phyloP scores from a whole-genome alignment of 139 green algal genomes.

The Coccomyxa sp. region DNA sequence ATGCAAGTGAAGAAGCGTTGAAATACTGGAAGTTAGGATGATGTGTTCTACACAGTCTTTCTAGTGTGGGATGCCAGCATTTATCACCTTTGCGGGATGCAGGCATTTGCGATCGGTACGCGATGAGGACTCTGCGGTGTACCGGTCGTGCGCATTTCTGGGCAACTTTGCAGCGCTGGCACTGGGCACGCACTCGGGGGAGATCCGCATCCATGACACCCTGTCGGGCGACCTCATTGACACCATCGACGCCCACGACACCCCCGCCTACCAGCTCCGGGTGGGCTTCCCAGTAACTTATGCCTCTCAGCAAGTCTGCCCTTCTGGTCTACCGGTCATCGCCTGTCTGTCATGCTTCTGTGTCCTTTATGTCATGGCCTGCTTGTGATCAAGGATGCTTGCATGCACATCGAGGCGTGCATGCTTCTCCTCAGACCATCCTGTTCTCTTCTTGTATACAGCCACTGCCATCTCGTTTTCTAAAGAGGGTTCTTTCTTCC shows the following conservation, averaged over 20 bases:
- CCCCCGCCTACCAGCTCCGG: conserved; percentile 38
- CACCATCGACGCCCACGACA: conserved; percentile 25
- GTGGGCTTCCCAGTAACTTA: background rate
- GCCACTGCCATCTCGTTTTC: no score
- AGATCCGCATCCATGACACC: conserved; percentile 26
- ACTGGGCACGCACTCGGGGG: conserved; percentile 41
- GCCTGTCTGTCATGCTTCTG: no score
- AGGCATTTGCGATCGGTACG: conserved; percentile 46
- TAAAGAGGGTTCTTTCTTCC: no score
- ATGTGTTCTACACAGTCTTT: background rate
- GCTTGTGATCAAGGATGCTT: no score
- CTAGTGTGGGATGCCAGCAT: background rate
- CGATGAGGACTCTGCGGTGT: conserved; percentile 36
- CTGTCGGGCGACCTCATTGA: conserved; percentile 38
- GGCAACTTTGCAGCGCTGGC: conserved; percentile 34
- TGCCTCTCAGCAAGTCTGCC: no score
- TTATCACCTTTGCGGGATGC: background rate
- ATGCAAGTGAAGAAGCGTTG: no score
- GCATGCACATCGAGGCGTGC: no score
- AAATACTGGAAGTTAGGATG: background rate
- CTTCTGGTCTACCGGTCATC: no score
- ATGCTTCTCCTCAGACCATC: no score
- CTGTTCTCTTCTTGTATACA: no score
- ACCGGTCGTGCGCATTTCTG: conserved; percentile 47
- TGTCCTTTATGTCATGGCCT: no score